phyloP scores from a whole-genome alignment of 129 eudicot genomes.

The Scalesia atractyloides region DNA sequence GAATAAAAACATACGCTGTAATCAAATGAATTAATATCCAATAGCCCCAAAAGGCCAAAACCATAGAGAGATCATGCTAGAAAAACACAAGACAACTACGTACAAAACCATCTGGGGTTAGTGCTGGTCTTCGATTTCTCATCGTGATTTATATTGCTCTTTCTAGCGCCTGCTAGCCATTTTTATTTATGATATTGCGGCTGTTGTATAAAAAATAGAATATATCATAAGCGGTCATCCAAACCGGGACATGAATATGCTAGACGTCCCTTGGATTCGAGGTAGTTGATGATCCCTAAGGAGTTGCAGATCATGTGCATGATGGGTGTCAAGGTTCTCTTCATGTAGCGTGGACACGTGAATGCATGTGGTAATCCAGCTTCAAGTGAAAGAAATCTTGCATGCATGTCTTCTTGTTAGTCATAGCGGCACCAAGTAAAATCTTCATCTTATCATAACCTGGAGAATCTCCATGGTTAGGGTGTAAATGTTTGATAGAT shows the following conservation, averaged over 20 bases:
- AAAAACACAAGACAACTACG: too few relatives aligned
- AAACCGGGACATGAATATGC: constrained; percentile 25
- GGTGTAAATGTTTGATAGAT: constrained; percentile 41
- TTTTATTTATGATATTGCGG: too few relatives aligned
- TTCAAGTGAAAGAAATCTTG: constrained; percentile 59
- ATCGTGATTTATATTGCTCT: too few relatives aligned
- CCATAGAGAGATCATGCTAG: too few relatives aligned
- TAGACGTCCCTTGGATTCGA: constrained; percentile 28
- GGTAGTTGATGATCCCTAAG: constrained; percentile 54
- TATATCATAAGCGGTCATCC: too few relatives aligned
- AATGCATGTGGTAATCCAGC: neutral
- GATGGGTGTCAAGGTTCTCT: constrained; percentile 52
- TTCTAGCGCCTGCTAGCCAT: too few relatives aligned
- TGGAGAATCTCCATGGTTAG: neutral
- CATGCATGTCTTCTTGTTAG: constrained; percentile 78
- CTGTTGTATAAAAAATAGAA: too few relatives aligned
- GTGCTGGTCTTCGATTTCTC: too few relatives aligned
- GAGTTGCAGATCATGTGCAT: constrained; percentile 71
- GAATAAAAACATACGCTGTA: too few relatives aligned
- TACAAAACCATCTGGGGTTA: too few relatives aligned
- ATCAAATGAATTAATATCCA: too few relatives aligned
- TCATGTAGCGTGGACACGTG: constrained; percentile 37
- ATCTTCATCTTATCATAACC: constrained; percentile 56
- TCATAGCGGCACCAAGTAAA: constrained; percentile 88
- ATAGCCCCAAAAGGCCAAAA: too few relatives aligned